A percentile compares a stretch with the other conserved stretches of the same genome.
Conservation (phyloP, 1,284 basidiomycete genomes). For the Leccinum glutinopallens region DNA sequence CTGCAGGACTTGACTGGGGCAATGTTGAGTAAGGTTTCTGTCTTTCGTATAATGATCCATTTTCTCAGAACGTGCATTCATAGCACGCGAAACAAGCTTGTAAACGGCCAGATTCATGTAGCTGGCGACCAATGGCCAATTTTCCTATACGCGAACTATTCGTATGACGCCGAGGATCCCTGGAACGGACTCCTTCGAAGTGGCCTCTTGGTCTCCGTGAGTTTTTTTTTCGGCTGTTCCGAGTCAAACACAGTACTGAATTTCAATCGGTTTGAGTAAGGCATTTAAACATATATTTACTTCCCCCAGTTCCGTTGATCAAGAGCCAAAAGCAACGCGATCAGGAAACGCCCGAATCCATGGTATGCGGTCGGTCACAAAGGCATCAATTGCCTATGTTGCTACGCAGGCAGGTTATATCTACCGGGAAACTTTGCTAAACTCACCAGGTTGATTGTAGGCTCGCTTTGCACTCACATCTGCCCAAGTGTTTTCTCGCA, state of each 20-base stretch:
- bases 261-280: background rate
- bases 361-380: background rate
- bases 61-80: background rate
- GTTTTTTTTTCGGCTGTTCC: background rate
- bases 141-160: background rate
- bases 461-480: background rate
- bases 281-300: background rate
- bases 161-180: background rate
- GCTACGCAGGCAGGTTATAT: background rate
- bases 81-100: background rate
- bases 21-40: background rate
- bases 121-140: background rate
- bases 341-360: background rate
- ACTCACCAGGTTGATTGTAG: background rate
- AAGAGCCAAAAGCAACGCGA: background rate
- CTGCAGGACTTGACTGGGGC: background rate
- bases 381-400: background rate
- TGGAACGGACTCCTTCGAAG: background rate
- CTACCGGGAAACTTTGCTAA: background rate
- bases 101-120: background rate
- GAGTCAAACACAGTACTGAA: background rate
- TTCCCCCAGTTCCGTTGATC: background rate
- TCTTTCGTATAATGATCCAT: background rate
- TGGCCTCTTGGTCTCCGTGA: background rate
- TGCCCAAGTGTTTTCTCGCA: too few species aligned